phyloP scores from a whole-genome alignment of 768 basidiomycete species.

The Trametopsis cervina region DNA sequence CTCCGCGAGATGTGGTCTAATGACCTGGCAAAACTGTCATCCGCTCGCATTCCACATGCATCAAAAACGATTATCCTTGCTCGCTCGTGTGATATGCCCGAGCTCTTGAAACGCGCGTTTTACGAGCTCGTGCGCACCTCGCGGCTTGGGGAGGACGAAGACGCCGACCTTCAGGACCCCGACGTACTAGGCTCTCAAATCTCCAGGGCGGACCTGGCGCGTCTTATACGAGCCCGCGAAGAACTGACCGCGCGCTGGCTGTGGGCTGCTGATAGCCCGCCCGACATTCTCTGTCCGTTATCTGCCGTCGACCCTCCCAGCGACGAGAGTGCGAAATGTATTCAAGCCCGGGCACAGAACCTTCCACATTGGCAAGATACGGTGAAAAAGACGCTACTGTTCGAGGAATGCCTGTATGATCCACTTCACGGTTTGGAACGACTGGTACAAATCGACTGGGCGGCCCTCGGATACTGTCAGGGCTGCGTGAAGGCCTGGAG shows the following conservation, averaged over 20 bases:
- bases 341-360: slow-evolving; percentile 4
- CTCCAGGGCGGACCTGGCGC: slow-evolving; percentile 12
- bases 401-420: slow-evolving; percentile 26
- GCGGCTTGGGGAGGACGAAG: slow-evolving; percentile 21
- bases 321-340: slow-evolving; percentile 3
- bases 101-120: slow-evolving; percentile 30
- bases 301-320: slow-evolving; percentile 15
- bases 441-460: slow-evolving; percentile 25
- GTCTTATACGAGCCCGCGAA: slow-evolving; percentile 18
- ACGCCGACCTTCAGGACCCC: slow-evolving; percentile 2
- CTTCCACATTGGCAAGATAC: slow-evolving; percentile 11
- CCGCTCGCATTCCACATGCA: slow-evolving; percentile 17
- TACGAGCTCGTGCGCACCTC: slow-evolving; percentile 33
- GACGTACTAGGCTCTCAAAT: not conserved
- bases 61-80: slow-evolving; percentile 28
- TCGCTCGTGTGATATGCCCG: slow-evolving; percentile 21
- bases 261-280: slow-evolving; percentile 14
- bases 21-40: slow-evolving; percentile 9
- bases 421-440: slow-evolving; percentile 29
- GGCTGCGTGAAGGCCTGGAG: slow-evolving; percentile 25
- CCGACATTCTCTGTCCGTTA: slow-evolving; percentile 6
- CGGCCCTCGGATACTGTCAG: slow-evolving; percentile 27
- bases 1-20: slow-evolving; percentile 27
- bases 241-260: slow-evolving; percentile 18
- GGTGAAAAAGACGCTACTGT: slow-evolving; percentile 17